Conservation (phyloP, 2,329 filamentous ascomycete genomes). For the Triangularia setosa region DNA sequence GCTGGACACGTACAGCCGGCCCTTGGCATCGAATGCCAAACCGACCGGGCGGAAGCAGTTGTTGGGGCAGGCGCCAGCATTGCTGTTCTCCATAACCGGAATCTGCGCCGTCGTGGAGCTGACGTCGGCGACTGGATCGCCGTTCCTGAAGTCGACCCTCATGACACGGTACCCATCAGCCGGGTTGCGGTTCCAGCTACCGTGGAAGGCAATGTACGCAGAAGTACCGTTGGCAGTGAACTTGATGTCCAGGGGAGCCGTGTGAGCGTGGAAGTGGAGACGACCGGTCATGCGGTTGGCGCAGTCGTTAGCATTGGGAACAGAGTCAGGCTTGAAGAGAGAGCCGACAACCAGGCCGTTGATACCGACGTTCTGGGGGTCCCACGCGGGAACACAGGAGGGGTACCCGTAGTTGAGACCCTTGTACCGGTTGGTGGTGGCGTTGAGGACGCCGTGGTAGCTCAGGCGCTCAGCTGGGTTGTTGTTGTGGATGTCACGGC, state of each 20-base stretch:
- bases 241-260: conserved; percentile 60
- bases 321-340: conserved; percentile 29
- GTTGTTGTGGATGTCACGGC: conserved; percentile 52
- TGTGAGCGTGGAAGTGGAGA: conserved; percentile 53
- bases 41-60: conserved; percentile 51
- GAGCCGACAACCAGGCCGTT: conserved; percentile 30
- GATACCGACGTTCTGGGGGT: conserved; percentile 37
- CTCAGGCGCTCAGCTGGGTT: conserved; percentile 66
- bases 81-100: conserved; percentile 46
- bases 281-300: conserved; percentile 36
- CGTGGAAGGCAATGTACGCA: conserved; percentile 60
- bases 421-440: conserved; percentile 38
- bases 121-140: conserved; percentile 28
- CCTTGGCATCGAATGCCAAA: conserved; percentile 38
- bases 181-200: conserved; percentile 45
- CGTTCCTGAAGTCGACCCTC: conserved; percentile 34
- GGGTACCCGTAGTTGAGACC: conserved; percentile 60
- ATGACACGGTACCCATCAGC: conserved; percentile 37
- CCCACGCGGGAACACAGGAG: conserved; percentile 36
- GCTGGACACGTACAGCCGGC: conserved; percentile 50
- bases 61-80: conserved; percentile 43
- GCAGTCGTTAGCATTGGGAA: conserved; percentile 29
- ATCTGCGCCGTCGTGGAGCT: conserved; percentile 40
- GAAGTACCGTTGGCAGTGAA: conserved; percentile 54
- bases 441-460: conserved; percentile 57